Base-by-base conservation (phyloP, 805 yeast genomes). In the Saccharomycopsis olivae region DNA sequence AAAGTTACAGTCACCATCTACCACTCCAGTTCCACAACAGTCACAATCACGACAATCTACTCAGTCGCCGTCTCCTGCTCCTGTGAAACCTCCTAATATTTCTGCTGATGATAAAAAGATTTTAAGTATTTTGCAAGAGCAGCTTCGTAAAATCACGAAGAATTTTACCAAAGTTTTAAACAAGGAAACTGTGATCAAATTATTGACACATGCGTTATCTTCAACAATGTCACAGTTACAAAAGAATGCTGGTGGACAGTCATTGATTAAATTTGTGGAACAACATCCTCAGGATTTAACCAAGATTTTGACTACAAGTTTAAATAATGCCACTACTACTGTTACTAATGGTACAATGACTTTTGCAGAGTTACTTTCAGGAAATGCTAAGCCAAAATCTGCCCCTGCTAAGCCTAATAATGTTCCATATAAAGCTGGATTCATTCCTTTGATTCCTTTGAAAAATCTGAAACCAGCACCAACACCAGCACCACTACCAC, bases 181-280 rank as follows among this genome's bases (percentile, higher is more conserved):
- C 43, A 83, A 85, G 29, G 87, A 81, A 19, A 75, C 86, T 5
- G 85, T 89, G 37, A 83, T 95, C 0, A 83, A 77, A 44, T 75
- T 87, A 40, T 65, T 88, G 50, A 88, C 96, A 6, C 87, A 83
- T 51, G 95, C 96, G 1, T 66, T 88, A 49, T 95, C 96, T 2
- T 82, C 88, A 65, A 89, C 95, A 0, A 86, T 88, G 47, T 89
- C 94, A 9, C 92, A 83, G 56, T 89, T 83, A 8, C 84, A 87
- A 51, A 78, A 77, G 50, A 84, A 81, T 28, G 88, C 92, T 14
- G 75, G 77, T 1, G 84, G 86, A 16, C 81, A 82, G 51, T 88
- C 92, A 3, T 62, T 83, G 46, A 75, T 82, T 11, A 80, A 84
- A 24, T 66, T 80, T 52, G 84, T 82, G 51, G 89, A 83, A 42